These are phyloP conservation scores for Casuarina equisetifolia DNA, from an alignment of 306 rosid genomes.

Conservation along the genomic window DNA sequence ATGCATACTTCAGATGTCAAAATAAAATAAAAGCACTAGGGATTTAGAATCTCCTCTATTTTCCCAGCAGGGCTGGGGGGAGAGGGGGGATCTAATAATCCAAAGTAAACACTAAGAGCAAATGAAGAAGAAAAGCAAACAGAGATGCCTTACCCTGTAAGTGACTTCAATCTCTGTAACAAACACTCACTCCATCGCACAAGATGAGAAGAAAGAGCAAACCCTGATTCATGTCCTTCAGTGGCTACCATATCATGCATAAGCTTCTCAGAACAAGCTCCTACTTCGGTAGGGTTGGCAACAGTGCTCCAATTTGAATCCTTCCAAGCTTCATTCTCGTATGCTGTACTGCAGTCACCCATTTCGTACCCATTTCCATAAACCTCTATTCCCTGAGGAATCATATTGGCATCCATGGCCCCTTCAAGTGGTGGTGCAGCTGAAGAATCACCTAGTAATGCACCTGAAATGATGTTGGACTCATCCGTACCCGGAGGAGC, in stretches of 20 bases:
- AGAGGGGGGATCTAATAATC: neutral
- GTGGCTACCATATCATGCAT: neutral
- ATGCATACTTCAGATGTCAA: slow-evolving; percentile 20
- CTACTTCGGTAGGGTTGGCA: slow-evolving; percentile 35
- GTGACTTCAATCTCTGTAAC: slow-evolving; percentile 67
- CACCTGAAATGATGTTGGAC: slow-evolving; percentile 35
- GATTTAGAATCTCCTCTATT: neutral
- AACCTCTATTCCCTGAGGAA: slow-evolving; percentile 33
- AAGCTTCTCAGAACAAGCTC: slow-evolving; percentile 30
- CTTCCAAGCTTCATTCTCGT: slow-evolving; percentile 27
- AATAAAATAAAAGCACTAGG: neutral
- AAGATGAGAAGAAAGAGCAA: slow-evolving; percentile 54
- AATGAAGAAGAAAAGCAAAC: slow-evolving; percentile 13
- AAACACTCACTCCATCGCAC: slow-evolving; percentile 52
- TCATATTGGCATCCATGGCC: slow-evolving; percentile 21
- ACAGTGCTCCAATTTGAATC: slow-evolving; percentile 38
- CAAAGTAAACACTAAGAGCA: slow-evolving; percentile 17
- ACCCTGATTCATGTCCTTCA: slow-evolving; percentile 44
- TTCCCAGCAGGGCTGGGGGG: neutral
- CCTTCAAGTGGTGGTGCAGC: slow-evolving; percentile 37
- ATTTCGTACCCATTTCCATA: slow-evolving; percentile 44
- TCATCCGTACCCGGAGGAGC: slow-evolving; percentile 34
- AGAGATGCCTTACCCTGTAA: slow-evolving; percentile 50
- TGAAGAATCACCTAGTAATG: slow-evolving; percentile 27
- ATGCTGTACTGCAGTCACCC: slow-evolving; percentile 40